Percentiles rank a stretch among this genome's conserved stretches.
Conservation (phyloP, 2,329 filamentous ascomycete species). For the Hirsutella rhossiliensis region DNA sequence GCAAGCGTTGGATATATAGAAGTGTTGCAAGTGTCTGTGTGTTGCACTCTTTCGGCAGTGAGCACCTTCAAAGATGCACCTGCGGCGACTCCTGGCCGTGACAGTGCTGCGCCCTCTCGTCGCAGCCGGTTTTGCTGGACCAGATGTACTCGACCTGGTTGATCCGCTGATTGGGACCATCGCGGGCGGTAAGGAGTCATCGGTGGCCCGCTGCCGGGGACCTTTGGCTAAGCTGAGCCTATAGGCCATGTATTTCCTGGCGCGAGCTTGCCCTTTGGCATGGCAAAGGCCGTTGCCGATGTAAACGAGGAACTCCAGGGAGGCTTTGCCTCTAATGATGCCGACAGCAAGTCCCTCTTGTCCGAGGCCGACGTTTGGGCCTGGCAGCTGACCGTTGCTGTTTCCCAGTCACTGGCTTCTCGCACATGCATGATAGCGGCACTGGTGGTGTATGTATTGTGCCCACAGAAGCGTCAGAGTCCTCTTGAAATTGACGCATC, state of each 20-base stretch:
- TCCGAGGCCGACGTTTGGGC: background rate
- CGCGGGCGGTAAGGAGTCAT: conserved; percentile 48
- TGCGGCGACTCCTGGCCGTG: background rate
- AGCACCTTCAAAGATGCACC: background rate
- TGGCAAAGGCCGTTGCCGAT: conserved; percentile 20
- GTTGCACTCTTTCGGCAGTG: background rate
- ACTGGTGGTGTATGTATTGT: conserved; percentile 11
- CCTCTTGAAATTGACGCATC: no score
- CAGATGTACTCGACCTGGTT: conserved; percentile 24
- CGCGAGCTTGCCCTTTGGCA: conserved; percentile 37
- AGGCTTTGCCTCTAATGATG: conserved; percentile 36
- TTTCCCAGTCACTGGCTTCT: conserved; percentile 36
- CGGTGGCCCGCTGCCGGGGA: background rate
- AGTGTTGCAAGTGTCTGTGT: background rate
- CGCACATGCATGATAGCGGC: conserved; percentile 36
- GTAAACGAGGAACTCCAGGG: conserved; percentile 33
- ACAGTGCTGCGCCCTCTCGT: background rate
- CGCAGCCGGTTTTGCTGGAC: background rate
- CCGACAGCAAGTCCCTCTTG: conserved; percentile 12
- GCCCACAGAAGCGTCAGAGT: conserved; percentile 24
- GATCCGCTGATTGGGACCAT: conserved; percentile 49
- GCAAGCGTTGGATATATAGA: background rate
- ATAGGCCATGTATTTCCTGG: conserved; percentile 29
- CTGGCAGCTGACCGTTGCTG: background rate
- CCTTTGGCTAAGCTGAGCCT: background rate